A percentile compares a stretch with the other conserved stretches of the same genome.
phyloP scores from a whole-genome alignment of 2,329 filamentous ascomycete genomes.

The Thermomyces lanuginosus region DNA sequence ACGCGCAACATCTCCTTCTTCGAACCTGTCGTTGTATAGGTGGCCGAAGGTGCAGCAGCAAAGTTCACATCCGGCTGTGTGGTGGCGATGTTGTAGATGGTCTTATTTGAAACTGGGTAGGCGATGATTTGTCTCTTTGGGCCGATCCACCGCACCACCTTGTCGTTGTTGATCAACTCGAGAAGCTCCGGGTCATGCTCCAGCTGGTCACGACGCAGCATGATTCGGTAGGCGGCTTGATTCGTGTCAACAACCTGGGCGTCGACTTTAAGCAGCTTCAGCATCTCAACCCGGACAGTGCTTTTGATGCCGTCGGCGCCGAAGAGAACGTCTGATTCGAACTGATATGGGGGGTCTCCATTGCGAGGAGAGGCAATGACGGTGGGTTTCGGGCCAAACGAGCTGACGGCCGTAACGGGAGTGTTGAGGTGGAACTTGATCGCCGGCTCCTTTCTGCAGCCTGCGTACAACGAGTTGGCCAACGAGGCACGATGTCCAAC shows the following conservation, averaged over 20 bases:
- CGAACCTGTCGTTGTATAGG: constrained; percentile 47
- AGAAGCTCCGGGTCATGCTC: constrained; percentile 36
- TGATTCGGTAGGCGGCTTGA: constrained; percentile 39
- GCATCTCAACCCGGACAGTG: constrained; percentile 27
- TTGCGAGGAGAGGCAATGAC: constrained; percentile 45
- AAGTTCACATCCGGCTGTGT: constrained; percentile 46
- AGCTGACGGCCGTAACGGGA: constrained; percentile 38
- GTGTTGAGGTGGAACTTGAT: constrained; percentile 56
- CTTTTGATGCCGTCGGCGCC: constrained; percentile 41
- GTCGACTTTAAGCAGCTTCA: constrained; percentile 20
- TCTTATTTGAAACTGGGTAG: constrained; percentile 46
- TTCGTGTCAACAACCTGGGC: constrained; percentile 33
- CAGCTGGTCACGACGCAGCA: constrained; percentile 33
- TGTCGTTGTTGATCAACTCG: constrained; percentile 39
- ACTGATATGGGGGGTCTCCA: constrained; percentile 33
- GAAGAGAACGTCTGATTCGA: constrained; percentile 36
- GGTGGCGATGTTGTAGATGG: constrained; percentile 51
- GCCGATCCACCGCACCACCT: constrained; percentile 49
- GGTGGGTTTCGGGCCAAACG: constrained; percentile 42
- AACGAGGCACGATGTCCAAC: constrained; percentile 61
- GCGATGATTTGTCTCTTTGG: constrained; percentile 51
- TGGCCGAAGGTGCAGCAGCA: constrained; percentile 40
- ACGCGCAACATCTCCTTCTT: constrained; percentile 45
- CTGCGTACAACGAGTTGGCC: constrained; percentile 51
- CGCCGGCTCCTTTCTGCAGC: constrained; percentile 45